Evolutionary conservation across 2,329 filamentous ascomycete genomes (phyloP).

Genomic region (Didymella segeticola): DNA sequence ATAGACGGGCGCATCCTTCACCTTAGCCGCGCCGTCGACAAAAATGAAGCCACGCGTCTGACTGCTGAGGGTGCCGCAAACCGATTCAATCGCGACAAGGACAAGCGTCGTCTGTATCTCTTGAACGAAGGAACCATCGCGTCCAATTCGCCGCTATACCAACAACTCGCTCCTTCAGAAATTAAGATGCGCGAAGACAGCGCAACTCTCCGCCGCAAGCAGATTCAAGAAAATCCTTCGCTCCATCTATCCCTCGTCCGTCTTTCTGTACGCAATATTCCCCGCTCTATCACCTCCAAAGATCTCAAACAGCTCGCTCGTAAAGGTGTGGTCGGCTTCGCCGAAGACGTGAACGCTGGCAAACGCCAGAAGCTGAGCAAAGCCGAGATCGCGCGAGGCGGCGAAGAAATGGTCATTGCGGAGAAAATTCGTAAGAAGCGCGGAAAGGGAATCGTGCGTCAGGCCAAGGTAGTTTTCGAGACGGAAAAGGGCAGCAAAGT

Average conservation of each 20-base stretch:
- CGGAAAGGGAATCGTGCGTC: constrained; percentile 85
- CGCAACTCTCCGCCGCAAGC: constrained; percentile 82
- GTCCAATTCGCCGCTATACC: constrained; percentile 77
- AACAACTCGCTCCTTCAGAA: constrained; percentile 77
- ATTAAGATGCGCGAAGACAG: constrained; percentile 88
- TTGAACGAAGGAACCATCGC: constrained; percentile 85
- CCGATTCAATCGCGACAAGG: constrained; percentile 74
- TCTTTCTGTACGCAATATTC: constrained; percentile 89
- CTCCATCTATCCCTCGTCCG: constrained; percentile 89
- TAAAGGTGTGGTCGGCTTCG: constrained; percentile 92
- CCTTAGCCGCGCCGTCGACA: constrained; percentile 83
- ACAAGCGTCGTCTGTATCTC: constrained; percentile 89
- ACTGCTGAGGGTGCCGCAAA: constrained; percentile 70
- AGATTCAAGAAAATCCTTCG: constrained; percentile 89
- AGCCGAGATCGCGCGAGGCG: constrained; percentile 83
- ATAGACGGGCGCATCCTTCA: constrained; percentile 88
- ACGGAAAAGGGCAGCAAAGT: constrained; percentile 85
- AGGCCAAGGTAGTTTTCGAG: constrained; percentile 96
- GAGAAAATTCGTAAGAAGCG: constrained; percentile 81
- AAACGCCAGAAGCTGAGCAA: constrained; percentile 80
- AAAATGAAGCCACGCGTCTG: constrained; percentile 77
- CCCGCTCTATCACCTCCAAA: constrained; percentile 81
- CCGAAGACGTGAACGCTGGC: constrained; percentile 83
- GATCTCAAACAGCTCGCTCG: constrained; percentile 90
- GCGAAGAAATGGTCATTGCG: constrained; percentile 78